Percentiles rank a stretch among this genome's conserved stretches.
Evolutionary conservation across 2,329 filamentous ascomycete species (phyloP).

Genomic region (Periconia macrospinosa): DNA sequence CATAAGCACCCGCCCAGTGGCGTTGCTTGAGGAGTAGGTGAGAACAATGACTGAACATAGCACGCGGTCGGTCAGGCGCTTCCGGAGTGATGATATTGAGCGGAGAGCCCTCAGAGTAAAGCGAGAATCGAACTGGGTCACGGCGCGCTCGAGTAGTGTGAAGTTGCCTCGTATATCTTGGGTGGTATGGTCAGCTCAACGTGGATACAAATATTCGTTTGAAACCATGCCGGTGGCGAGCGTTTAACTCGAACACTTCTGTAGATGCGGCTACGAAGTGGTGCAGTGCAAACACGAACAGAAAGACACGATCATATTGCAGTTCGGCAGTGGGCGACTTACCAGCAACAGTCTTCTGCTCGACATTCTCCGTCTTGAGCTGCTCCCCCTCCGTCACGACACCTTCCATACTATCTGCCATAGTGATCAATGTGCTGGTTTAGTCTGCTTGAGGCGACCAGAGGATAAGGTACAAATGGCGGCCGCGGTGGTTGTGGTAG

Average conservation of each 20-base stretch:
- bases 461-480: slow-evolving; percentile 14
- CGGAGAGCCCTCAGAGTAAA: slow-evolving; percentile 93
- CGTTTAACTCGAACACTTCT: slow-evolving; percentile 28
- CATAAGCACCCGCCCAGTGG: slow-evolving; percentile 70
- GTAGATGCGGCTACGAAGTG: slow-evolving; percentile 9
- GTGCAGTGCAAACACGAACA: slow-evolving; percentile 16
- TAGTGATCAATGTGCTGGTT: slow-evolving; percentile 29
- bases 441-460: slow-evolving; percentile 2
- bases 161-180: slow-evolving; percentile 96
- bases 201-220: slow-evolving; percentile 10
- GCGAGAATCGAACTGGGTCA: slow-evolving; percentile 89
- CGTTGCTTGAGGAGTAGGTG: slow-evolving; percentile 71
- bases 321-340: slow-evolving; percentile 17
- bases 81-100: slow-evolving; percentile 93
- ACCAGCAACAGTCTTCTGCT: slow-evolving; percentile 45
- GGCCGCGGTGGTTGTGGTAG: slow-evolving; percentile 8
- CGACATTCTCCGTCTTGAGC: slow-evolving; percentile 44
- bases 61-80: slow-evolving; percentile 81
- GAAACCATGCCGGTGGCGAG: slow-evolving; percentile 18
- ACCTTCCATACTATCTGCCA: slow-evolving; percentile 57
- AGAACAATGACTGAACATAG: slow-evolving; percentile 79
- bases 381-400: slow-evolving; percentile 47
- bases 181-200: slow-evolving; percentile 33
- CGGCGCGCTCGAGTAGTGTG: slow-evolving; percentile 84
- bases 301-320: slow-evolving; percentile 21